A percentile compares a stretch with the other conserved stretches of the same genome.
These are phyloP conservation scores for Kwoniella sp. DNA, from an alignment of 768 basidiomycete species.

Conservation along the genomic window DNA sequence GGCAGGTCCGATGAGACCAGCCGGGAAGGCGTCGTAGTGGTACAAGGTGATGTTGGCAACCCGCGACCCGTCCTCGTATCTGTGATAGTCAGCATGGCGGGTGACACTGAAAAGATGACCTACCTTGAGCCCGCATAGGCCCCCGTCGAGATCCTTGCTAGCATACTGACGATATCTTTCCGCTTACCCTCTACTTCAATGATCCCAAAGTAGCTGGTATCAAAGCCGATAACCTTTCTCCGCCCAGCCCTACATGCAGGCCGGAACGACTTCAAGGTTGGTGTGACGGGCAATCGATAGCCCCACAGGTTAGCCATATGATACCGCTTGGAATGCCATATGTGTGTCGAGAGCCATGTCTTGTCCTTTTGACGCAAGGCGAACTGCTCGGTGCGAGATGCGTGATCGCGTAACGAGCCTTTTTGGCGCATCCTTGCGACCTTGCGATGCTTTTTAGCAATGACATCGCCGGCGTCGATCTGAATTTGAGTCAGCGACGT, in stretches of 20 bases:
- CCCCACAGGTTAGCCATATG: constrained; percentile 92
- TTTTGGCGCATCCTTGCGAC: constrained; percentile 59
- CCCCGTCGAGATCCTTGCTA: constrained; percentile 55
- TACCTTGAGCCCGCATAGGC: constrained; percentile 43
- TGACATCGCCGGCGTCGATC: constrained; percentile 57
- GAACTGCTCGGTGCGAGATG: constrained; percentile 61
- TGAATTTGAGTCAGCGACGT: constrained; percentile 36
- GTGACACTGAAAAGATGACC: constrained; percentile 8
- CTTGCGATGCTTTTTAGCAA: constrained; percentile 53
- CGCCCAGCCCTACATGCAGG: constrained; percentile 84
- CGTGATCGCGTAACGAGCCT: constrained; percentile 56
- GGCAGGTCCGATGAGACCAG: constrained; percentile 64
- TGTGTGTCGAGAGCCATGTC: constrained; percentile 88
- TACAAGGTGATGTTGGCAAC: constrained; percentile 67
- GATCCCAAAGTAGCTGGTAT: constrained; percentile 76
- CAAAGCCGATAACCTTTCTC: constrained; percentile 80
- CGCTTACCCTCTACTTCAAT: constrained; percentile 70
- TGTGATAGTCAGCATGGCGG: too few relatives aligned
- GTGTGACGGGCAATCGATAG: constrained; percentile 77
- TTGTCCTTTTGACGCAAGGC: constrained; percentile 77
- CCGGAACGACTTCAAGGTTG: constrained; percentile 87
- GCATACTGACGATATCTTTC: constrained; percentile 57
- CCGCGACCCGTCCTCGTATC: constrained; percentile 65
- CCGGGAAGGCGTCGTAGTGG: constrained; percentile 61
- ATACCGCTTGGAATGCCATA: constrained; percentile 97